Evolutionary conservation across 164 flowering plant species (phyloP), one percentile per base, ranked within the genome.

Genomic region (Aristolochia californica): DNA sequence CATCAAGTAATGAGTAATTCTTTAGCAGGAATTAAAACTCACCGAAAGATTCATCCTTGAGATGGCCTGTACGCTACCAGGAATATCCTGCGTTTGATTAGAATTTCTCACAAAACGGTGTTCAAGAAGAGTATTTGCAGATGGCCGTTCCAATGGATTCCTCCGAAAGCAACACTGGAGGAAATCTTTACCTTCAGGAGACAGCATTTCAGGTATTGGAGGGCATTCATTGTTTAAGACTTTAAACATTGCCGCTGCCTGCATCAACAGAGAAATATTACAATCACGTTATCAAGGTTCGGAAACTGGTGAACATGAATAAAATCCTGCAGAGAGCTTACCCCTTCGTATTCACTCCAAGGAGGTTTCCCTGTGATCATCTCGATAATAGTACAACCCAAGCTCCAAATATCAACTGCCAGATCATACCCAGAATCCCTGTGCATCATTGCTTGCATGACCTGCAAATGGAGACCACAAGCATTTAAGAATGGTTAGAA

Each of bases 161-260:
- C 90, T 79, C n/a, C 43, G 71, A 55, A 91, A 86, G 76, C 98
- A 91, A 65, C 76, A 70, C 26, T 59, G 66, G n/a, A 91, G 56
- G 62, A 91, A 91, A 63, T 86, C 93, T 74, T 84, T 86, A 20
- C 93, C 96, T 30, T 85, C 85, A 13, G 74, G 25, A 63, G 96
- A 88, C 58, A 91, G 66, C 25, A 75, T 58, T 70, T 84, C 87
- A 13, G 98, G 98, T 57, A 91, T 70, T 13, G 86, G 79, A 54
- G 96, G 98, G 61, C 78, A 66, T 67, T 83, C 88, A 44, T 52
- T 64, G 51, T 56, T 77, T 76, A 86, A 44, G 45, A 81, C 93
- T 71, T 88, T 88, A 66, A 91, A 91, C 90, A 91, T 78, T 5
- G 98, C 98, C 56, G 90, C 90, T 68, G 89, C 84, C 98, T 91